Evolutionary conservation across 2,329 filamentous ascomycete genomes (phyloP), one percentile per base, ranked within the genome.

Genomic region (Diplodia scrobiculata): DNA sequence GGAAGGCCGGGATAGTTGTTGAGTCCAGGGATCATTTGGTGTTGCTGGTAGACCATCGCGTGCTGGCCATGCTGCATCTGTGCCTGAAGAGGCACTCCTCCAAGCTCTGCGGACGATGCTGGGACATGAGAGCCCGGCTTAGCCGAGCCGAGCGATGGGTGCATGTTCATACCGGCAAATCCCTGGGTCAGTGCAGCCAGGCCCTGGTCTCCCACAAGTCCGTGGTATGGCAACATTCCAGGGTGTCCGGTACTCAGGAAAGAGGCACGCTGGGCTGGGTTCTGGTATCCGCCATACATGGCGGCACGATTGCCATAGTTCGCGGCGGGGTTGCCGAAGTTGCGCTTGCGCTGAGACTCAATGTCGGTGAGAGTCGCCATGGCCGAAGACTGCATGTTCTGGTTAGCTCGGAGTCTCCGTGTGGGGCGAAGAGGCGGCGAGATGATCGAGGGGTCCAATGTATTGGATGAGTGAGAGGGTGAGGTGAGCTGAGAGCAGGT

Each of bases 21-120:
- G 25, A 67, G 68, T 25, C 71, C 71, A 29, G 74, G 71, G 14
- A 66, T 62, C 68, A 78, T 72, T 62, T 77, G 73, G 67, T 74
- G 74, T 67, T 77, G 75, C 60, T 75, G 76, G 9, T 75, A 75
- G 36, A 78, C 74, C 76, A 76, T 78, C 2, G 77, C 69, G 32
- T 75, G 74, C 63, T 78, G 76, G n/a, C 73, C 72, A 52, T 76
- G 75, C 19, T 73, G 66, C 55, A 66, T 62, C 36, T 66, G 65
- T 5, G 54, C 29, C 17, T 59, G 65, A n/a, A 77, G 69, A 14
- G 71, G 72, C 9, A 77, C 67, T 48, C 71, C 73, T 67, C 68
- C 68, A 66, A 77, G 77, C 63, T 78, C 76, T 19, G 76, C 74
- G 3, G 75, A 75, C 62, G 68, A 70, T 27, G 68, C 71, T 36